These are phyloP conservation scores for Candida silvicultrix DNA, from an alignment of 805 yeast species.

Conservation along the genomic window DNA sequence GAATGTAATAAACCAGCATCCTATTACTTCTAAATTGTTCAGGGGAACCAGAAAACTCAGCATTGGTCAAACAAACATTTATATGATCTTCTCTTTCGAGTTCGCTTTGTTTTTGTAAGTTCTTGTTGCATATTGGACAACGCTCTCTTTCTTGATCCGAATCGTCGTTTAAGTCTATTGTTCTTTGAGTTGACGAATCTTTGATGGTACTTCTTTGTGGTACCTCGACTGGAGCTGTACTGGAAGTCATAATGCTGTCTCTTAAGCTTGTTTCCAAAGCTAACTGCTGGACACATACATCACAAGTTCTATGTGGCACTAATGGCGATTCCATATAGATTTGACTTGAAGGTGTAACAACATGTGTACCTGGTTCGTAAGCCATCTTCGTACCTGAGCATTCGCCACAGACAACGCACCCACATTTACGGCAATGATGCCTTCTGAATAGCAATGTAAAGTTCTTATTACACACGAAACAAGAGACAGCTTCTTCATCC, in stretches of 20 bases:
- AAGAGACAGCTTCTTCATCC: constrained; percentile 45
- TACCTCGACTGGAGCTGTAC: constrained; percentile 7
- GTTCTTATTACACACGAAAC: constrained; percentile 45
- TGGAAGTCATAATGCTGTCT: constrained; percentile 1
- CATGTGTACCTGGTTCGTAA: constrained; percentile 54
- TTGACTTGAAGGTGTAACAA: constrained; percentile 48
- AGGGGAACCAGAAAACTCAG: constrained; percentile 60
- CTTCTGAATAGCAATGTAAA: constrained; percentile 64
- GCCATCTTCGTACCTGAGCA: constrained; percentile 52
- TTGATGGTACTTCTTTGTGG: constrained; percentile 8
- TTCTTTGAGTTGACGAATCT: constrained; percentile 5
- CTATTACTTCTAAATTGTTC: constrained; percentile 59
- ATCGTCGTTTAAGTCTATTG: constrained; percentile 9
- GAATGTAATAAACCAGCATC: constrained; percentile 70
- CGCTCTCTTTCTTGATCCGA: constrained; percentile 25
- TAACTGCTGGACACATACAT: constrained; percentile 61
- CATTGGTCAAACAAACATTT: constrained; percentile 52
- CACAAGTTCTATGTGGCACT: constrained; percentile 69
- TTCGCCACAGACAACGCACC: constrained; percentile 65
- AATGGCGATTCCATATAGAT: constrained; percentile 40
- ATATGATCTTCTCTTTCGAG: constrained; percentile 57
- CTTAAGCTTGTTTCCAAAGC: constrained; percentile 9
- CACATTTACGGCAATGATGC: constrained; percentile 83
- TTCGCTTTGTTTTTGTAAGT: constrained; percentile 12
- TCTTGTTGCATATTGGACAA: constrained; percentile 35